Evolutionary conservation across 2,329 filamentous ascomycete genomes (phyloP).

Genomic region (Tothia fuscella): DNA sequence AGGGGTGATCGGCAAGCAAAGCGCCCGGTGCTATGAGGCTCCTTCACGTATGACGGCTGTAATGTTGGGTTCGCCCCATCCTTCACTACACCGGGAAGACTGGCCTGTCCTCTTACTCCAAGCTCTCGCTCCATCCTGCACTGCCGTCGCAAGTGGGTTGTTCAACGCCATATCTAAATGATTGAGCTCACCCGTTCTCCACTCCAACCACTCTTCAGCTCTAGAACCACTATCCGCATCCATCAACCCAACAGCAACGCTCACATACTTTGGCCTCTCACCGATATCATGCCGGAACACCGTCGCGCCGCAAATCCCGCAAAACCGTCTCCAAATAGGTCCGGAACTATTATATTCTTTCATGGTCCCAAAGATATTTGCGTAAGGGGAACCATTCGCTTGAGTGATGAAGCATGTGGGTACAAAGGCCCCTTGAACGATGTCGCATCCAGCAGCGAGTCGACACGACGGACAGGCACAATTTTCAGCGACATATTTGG

Average conservation of each 20-base stretch:
- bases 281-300: constrained; percentile 50
- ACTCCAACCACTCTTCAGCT: constrained; percentile 49
- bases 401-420: constrained; percentile 45
- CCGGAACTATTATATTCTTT: constrained; percentile 45
- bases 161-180: no score
- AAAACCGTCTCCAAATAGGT: constrained; percentile 17
- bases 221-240: constrained; percentile 39
- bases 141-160: no score
- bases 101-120: no score
- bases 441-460: constrained; percentile 47
- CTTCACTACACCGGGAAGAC: no score
- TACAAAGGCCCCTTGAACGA: constrained; percentile 55
- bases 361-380: constrained; percentile 32
- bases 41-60: no score
- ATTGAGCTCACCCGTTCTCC: constrained; percentile 27
- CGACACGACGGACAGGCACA: constrained; percentile 54
- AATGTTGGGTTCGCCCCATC: no score
- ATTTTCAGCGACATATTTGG: constrained; percentile 46
- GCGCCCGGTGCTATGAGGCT: no score
- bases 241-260: constrained; percentile 52
- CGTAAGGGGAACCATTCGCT: constrained; percentile 25
- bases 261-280: constrained; percentile 44
- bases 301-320: constrained; percentile 59
- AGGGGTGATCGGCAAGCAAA: no score
- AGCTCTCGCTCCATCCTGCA: no score